These are phyloP conservation scores for Juglanconis sp. DNA, from an alignment of 2,329 filamentous ascomycete genomes.

Conservation along the genomic window DNA sequence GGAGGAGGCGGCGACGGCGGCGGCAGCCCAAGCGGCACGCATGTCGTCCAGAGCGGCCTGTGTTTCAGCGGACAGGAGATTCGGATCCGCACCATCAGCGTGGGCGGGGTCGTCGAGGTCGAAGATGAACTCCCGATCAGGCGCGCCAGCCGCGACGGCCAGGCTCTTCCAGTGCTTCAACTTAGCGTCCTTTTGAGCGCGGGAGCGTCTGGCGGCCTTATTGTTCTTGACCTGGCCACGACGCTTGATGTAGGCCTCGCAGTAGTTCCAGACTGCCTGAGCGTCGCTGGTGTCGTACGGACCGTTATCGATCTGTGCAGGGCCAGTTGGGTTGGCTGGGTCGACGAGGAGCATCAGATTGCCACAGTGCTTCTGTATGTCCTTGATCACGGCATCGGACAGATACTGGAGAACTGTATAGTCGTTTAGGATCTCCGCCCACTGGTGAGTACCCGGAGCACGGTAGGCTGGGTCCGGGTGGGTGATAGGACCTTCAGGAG, in stretches of 20 bases:
- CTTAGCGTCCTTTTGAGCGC: constrained; percentile 12
- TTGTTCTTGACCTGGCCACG: constrained; percentile 18
- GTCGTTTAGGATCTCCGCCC: constrained; percentile 6
- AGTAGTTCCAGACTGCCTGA: constrained; percentile 14
- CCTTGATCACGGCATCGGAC: constrained; percentile 14
- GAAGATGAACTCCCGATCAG: constrained; percentile 6
- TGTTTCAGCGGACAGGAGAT: neutral
- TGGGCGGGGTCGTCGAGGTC: neutral
- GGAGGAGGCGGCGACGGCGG: neutral
- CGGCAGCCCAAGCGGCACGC: neutral
- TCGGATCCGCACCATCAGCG: neutral
- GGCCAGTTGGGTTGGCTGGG: neutral
- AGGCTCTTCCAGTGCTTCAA: constrained; percentile 11
- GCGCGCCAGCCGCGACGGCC: constrained; percentile 8
- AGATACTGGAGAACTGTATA: constrained; percentile 3
- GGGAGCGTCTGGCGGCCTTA: constrained; percentile 7
- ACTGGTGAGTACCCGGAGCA: constrained; percentile 13
- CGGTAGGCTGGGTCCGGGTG: constrained; percentile 14
- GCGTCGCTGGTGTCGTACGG: constrained; percentile 9
- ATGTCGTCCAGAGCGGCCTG: neutral
- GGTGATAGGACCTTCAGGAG: neutral
- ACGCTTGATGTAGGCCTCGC: constrained; percentile 15
- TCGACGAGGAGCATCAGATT: neutral
- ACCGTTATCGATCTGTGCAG: neutral
- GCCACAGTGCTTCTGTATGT: constrained; percentile 16